Percentiles rank a stretch among this genome's conserved stretches.
These are phyloP conservation scores for Gnaphalium uliginosum DNA, from an alignment of 129 eudicot species.

Conservation along the genomic window DNA sequence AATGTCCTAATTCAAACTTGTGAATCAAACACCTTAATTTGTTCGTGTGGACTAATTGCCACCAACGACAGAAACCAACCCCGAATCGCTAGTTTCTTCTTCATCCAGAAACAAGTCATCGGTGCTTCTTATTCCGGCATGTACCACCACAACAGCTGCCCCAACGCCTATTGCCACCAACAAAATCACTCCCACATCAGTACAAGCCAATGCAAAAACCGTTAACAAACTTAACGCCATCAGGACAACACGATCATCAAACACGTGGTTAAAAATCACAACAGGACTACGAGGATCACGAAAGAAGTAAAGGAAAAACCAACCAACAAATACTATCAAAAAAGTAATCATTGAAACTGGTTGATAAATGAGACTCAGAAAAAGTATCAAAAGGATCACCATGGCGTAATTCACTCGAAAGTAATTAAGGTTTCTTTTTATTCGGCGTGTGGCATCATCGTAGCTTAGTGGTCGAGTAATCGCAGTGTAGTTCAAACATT, in stretches of 20 bases:
- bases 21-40: neutral
- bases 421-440: constrained; percentile 58
- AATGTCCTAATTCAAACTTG: too few relatives aligned
- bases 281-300: constrained; percentile 42
- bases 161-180: constrained; percentile 53
- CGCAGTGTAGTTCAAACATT: constrained; percentile 38
- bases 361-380: constrained; percentile 66
- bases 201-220: constrained; percentile 54
- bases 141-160: constrained; percentile 46
- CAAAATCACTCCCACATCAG: constrained; percentile 61
- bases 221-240: constrained; percentile 55
- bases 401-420: constrained; percentile 71
- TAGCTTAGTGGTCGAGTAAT: constrained; percentile 50
- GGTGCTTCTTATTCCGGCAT: constrained; percentile 52
- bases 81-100: constrained; percentile 57
- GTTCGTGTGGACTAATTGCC: constrained; percentile 25
- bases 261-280: constrained; percentile 31
- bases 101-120: constrained; percentile 76
- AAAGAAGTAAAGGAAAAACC: constrained; percentile 55
- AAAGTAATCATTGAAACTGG: constrained; percentile 80
- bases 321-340: constrained; percentile 52
- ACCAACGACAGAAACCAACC: constrained; percentile 71
- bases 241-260: constrained; percentile 63
- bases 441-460: constrained; percentile 46
- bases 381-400: constrained; percentile 52